phyloP scores from a whole-genome alignment of 805 yeast species.

The Kazachstania psychrophila region DNA sequence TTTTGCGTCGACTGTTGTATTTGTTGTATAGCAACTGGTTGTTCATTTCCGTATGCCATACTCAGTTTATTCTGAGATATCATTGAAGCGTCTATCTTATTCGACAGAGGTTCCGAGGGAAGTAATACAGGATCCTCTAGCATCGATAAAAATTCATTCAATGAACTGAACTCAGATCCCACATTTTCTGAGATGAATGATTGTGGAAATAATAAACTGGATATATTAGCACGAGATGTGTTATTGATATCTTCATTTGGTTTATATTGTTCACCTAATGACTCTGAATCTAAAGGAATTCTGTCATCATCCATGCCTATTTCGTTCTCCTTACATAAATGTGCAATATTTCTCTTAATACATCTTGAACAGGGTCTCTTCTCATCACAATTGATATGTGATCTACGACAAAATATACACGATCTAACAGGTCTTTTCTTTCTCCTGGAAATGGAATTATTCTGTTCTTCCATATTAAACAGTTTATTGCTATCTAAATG shows the following conservation, averaged over 20 bases:
- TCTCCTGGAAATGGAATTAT: background rate
- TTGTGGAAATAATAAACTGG: constrained; percentile 27
- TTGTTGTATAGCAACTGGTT: background rate
- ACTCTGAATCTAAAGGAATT: no score
- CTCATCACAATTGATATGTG: constrained; percentile 90
- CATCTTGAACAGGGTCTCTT: constrained; percentile 65
- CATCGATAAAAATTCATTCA: constrained; percentile 83
- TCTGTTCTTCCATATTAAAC: background rate
- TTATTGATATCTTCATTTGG: background rate
- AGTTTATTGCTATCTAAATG: no score
- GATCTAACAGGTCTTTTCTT: constrained; percentile 33
- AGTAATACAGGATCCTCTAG: constrained; percentile 64
- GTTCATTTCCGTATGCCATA: no score
- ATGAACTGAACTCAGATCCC: constrained; percentile 82
- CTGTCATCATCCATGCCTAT: no score
- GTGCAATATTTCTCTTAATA: constrained; percentile 78
- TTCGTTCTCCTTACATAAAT: constrained; percentile 61
- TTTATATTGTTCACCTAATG: background rate
- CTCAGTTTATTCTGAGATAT: no score
- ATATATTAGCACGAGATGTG: background rate
- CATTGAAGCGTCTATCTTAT: no score
- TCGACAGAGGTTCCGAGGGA: constrained; percentile 1
- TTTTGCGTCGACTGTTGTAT: constrained; percentile 37
- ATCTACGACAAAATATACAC: constrained; percentile 84
- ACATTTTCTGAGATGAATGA: constrained; percentile 85